Conservation (phyloP, 2,329 filamentous ascomycete species). For the Sporothrix humicola region DNA sequence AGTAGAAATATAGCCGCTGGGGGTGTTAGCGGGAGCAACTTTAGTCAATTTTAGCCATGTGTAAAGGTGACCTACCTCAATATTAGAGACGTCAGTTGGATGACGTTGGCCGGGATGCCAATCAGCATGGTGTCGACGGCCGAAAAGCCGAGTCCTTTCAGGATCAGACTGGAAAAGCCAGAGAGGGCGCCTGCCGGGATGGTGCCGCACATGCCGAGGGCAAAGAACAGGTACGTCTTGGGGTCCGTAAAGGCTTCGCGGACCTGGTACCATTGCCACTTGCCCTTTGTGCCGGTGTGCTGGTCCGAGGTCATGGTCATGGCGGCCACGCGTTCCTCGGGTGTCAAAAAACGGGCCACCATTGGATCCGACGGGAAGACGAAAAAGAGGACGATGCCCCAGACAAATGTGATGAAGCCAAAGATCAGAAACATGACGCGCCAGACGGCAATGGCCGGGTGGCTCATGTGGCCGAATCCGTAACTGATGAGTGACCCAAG, state of each 20-base stretch:
- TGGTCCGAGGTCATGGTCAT: constrained; percentile 48
- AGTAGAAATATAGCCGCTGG: constrained; percentile 54
- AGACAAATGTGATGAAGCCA: constrained; percentile 46
- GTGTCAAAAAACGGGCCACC: constrained; percentile 37
- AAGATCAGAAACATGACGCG: constrained; percentile 49
- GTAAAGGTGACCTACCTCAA: no score
- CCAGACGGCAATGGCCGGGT: constrained; percentile 52
- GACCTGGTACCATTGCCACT: constrained; percentile 43
- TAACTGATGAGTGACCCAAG: constrained; percentile 56
- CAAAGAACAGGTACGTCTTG: constrained; percentile 43
- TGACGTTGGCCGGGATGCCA: constrained; percentile 65
- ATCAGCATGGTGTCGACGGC: constrained; percentile 63
- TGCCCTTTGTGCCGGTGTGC: constrained; percentile 47
- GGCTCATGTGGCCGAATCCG: constrained; percentile 41
- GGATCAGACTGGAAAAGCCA: constrained; percentile 59
- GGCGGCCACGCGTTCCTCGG: constrained; percentile 43
- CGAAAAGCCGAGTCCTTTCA: constrained; percentile 62
- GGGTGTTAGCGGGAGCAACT: constrained; percentile 37
- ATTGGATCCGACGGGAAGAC: constrained; percentile 40
- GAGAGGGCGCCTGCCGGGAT: constrained; percentile 48
- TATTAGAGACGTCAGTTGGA: constrained; percentile 65
- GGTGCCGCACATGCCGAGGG: constrained; percentile 43
- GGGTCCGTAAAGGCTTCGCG: constrained; percentile 44
- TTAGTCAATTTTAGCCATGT: no score
- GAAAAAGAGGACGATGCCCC: constrained; percentile 39